Conservation (phyloP, 139 green algal genomes). For the Axilococcus clingmanii region DNA sequence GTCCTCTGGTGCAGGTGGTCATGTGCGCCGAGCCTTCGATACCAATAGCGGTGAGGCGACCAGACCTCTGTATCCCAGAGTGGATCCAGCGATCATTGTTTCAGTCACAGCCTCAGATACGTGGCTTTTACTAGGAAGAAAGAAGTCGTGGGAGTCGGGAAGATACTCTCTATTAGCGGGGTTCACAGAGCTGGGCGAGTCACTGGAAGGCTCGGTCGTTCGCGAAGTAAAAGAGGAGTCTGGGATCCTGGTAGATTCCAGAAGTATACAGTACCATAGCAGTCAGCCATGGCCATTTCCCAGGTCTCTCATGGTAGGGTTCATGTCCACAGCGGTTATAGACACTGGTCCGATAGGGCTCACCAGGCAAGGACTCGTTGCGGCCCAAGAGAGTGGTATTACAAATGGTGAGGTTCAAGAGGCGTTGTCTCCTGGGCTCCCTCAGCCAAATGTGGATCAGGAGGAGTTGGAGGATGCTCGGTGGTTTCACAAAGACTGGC, state of each 20-base stretch:
- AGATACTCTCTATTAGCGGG: conserved; percentile 47
- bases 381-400: conserved; percentile 24
- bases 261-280: conserved; percentile 46
- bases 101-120: conserved; percentile 39
- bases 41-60: not conserved
- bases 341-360: not conserved
- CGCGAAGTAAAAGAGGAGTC: conserved; percentile 69
- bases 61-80: conserved; percentile 38
- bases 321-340: conserved; percentile 21
- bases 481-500: conserved; percentile 53
- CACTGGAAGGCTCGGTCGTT: conserved; percentile 62
- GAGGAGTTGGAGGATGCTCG: conserved; percentile 53
- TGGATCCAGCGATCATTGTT: conserved; percentile 73
- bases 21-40: conserved; percentile 1
- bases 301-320: conserved; percentile 73
- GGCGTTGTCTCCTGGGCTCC: not conserved
- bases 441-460: conserved; percentile 20
- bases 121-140: conserved; percentile 65
- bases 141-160: conserved; percentile 43
- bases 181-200: conserved; percentile 74
- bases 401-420: conserved; percentile 6
- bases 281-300: conserved; percentile 87
- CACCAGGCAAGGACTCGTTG: conserved; percentile 2
- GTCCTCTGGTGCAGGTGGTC: conserved; percentile 1
- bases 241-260: conserved; percentile 24